Base-by-base conservation (phyloP, 495 filamentous ascomycete species). In the Podospora appendiculata region DNA sequence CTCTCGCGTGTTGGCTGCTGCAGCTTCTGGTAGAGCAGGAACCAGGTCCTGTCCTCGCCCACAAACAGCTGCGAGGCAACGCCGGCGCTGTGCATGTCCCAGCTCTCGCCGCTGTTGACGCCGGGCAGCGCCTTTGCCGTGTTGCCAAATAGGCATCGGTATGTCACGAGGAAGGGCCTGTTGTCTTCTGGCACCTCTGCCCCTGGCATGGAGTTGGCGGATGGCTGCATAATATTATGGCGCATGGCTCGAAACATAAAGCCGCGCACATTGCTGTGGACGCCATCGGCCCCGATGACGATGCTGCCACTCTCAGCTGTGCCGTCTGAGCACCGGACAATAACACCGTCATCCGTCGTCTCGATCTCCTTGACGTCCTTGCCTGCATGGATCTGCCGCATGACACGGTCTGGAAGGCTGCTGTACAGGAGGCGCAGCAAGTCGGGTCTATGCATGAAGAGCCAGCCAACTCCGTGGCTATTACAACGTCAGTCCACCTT, bases 281-380 rank as follows among this genome's bases (percentile, higher is more conserved):
- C 70, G 16, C 79, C 79, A 56, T 81, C 79, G 11, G 70, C 73
- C 5, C 77, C 79, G 17, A 81, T 60, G 32, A 83, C 70, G 34
- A 81, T 62, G 49, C 68, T 66, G 4, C 79, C 79, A 8, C 54
- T 43, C 48, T 67, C 65, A 3, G 61, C 44, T 18, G 60, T 58
- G 1, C 78, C 78, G 51, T 79, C 71, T 10, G 62, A 45, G 54
- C 70, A 74, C 49, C 52, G 42, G 14, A 71, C 68, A 13, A 43
- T 39, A 0, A 68, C 70, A 2, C 53, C 60, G 3, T 19, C 14
- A 14, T 13, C 41, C 13, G 52, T 51, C 19, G 57, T 48, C 35
- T 46, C 43, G 32, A 72, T 54, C 13, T 48, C 51, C 8, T 54
- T 45, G 7, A 77, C 65, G 18, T 51, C 57, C 53, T 74, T 73